Evolutionary conservation across 2,329 filamentous ascomycete species (phyloP).

Genomic region (Trichoderma lentiforme): DNA sequence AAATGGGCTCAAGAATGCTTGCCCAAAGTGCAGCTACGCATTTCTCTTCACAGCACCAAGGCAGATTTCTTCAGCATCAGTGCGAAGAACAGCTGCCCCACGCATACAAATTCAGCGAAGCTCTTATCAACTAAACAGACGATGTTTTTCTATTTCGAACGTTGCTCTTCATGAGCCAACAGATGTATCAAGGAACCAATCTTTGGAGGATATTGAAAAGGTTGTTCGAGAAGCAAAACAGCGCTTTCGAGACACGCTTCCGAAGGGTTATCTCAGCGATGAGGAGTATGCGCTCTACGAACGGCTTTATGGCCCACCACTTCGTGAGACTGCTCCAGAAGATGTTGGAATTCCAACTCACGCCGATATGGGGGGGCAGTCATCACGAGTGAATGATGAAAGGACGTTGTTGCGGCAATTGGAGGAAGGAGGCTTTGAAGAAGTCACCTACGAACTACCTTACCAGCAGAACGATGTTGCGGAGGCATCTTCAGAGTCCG

Average conservation of each 20-base stretch:
- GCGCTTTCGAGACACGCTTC: conserved; percentile 72
- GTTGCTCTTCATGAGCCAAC: conserved; percentile 23
- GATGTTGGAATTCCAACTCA: conserved; percentile 51
- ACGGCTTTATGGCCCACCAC: conserved; percentile 74
- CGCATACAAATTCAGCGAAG: conserved; percentile 24
- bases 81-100: conserved; percentile 21
- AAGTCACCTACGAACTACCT: conserved; percentile 50
- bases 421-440: conserved; percentile 57
- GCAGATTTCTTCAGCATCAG: conserved; percentile 21
- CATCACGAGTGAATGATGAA: conserved; percentile 32
- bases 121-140: conserved; percentile 22
- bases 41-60: conserved; percentile 20
- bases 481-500: neutral
- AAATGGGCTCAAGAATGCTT: conserved; percentile 34
- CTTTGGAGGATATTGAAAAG: conserved; percentile 49
- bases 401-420: conserved; percentile 51
- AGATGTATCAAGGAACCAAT: neutral
- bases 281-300: conserved; percentile 75
- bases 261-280: conserved; percentile 63
- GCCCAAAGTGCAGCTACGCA: conserved; percentile 28
- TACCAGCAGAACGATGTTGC: conserved; percentile 8
- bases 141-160: conserved; percentile 31
- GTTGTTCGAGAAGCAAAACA: conserved; percentile 70
- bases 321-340: conserved; percentile 58
- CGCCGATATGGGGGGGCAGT: conserved; percentile 34